phyloP scores from a whole-genome alignment of 2,329 filamentous ascomycete genomes.

The Trichothecium roseum region DNA sequence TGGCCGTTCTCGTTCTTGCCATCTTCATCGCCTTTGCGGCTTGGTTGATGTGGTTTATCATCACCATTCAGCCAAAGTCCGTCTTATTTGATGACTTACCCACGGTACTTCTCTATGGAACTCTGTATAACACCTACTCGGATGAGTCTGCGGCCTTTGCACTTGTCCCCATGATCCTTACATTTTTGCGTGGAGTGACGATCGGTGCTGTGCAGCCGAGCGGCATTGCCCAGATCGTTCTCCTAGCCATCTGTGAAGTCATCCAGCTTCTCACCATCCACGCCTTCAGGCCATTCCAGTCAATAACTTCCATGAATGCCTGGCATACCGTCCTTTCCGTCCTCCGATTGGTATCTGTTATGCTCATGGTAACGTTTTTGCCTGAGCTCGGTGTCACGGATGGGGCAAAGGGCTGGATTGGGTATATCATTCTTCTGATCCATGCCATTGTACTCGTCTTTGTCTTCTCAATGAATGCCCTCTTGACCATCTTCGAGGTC shows the following conservation, averaged over 20 bases:
- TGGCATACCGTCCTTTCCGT: slow-evolving; percentile 81
- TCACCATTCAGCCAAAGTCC: slow-evolving; percentile 69
- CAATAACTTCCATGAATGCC: slow-evolving; percentile 91
- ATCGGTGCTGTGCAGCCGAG: slow-evolving; percentile 89
- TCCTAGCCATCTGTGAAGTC: slow-evolving; percentile 90
- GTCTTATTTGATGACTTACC: slow-evolving; percentile 89
- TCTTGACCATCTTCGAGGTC: slow-evolving; percentile 87
- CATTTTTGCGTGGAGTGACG: slow-evolving; percentile 75
- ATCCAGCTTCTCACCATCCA: slow-evolving; percentile 79
- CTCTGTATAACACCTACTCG: slow-evolving; percentile 94
- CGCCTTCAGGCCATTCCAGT: slow-evolving; percentile 82
- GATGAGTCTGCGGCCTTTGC: slow-evolving; percentile 89
- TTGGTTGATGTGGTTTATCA: slow-evolving; percentile 76
- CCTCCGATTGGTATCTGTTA: slow-evolving; percentile 63
- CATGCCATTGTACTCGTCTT: slow-evolving; percentile 80
- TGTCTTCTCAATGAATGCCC: slow-evolving; percentile 84
- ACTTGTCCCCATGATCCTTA: slow-evolving; percentile 75
- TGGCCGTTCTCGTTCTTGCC: slow-evolving; percentile 67
- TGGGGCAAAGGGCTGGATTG: slow-evolving; percentile 83
- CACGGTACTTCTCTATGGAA: slow-evolving; percentile 81
- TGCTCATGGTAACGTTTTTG: slow-evolving; percentile 75
- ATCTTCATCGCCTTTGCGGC: slow-evolving; percentile 61
- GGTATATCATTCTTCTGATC: slow-evolving; percentile 79
- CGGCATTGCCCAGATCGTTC: slow-evolving; percentile 83
- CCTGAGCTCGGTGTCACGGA: slow-evolving; percentile 72